phyloP scores from a whole-genome alignment of 2,329 filamentous ascomycete genomes.

The Parasarocladium wereldwijsianum region DNA sequence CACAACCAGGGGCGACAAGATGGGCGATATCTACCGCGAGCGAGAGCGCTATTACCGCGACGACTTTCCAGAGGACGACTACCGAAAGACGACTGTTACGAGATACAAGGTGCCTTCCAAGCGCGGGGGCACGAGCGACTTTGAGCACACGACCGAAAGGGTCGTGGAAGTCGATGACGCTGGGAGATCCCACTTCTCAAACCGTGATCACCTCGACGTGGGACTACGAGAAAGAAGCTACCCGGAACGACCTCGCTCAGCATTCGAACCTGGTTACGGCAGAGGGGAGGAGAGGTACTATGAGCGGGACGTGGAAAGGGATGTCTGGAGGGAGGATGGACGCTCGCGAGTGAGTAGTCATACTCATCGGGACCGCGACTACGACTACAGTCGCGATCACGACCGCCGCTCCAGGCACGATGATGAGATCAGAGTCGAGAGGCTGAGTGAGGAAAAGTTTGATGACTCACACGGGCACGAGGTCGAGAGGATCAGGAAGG shows the following conservation, averaged over 20 bases:
- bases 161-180: conserved; percentile 30
- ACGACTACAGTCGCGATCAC: conserved; percentile 25
- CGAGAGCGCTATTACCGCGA: conserved; percentile 11
- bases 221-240: conserved; percentile 21
- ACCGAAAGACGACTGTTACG: conserved; percentile 32
- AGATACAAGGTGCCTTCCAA: conserved; percentile 37
- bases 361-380: conserved; percentile 19
- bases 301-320: conserved; percentile 5
- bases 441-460: conserved; percentile 33
- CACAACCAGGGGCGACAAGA: too few relatives aligned
- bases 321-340: conserved; percentile 10
- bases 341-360: conserved; percentile 19
- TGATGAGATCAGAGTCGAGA: conserved; percentile 39
- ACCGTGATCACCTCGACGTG: conserved; percentile 24
- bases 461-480: conserved; percentile 32
- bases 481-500: conserved; percentile 43
- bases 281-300: conserved; percentile 8
- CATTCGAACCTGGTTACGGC: conserved; percentile 13
- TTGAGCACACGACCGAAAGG: conserved; percentile 20
- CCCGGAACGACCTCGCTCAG: conserved; percentile 5
- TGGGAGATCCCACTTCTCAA: conserved; percentile 26
- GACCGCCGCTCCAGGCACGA: conserved; percentile 24
- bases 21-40: conserved; percentile 22
- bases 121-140: too few relatives aligned
- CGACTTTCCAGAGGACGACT: conserved; percentile 25